Evolutionary conservation across 768 basidiomycete species (phyloP).

Genomic region (Tylopilus balloui): DNA sequence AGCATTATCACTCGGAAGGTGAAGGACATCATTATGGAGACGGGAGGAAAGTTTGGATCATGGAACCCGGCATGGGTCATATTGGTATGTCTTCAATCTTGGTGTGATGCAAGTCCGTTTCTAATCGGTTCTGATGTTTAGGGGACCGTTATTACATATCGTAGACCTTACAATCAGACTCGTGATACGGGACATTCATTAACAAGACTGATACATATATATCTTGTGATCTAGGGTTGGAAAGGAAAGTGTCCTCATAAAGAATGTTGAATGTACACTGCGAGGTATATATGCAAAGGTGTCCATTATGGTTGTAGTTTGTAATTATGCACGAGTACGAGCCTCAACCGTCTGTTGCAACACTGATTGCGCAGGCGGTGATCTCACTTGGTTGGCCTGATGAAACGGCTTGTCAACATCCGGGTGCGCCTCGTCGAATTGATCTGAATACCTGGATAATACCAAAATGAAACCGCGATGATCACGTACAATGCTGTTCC

Average conservation of each 20-base stretch:
- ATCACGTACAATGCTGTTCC: slow-evolving; percentile 61
- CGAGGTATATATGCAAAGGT: slow-evolving; percentile 1
- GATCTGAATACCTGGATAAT: slow-evolving; percentile 37
- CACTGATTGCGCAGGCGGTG: slow-evolving; percentile 9
- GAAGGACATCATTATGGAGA: slow-evolving; percentile 38
- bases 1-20: slow-evolving; percentile 48
- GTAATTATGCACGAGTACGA: neutral
- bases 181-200: slow-evolving; percentile 4
- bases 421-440: neutral
- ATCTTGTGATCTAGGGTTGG: slow-evolving; percentile 1
- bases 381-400: slow-evolving; percentile 25
- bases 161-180: slow-evolving; percentile 10
- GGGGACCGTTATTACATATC: slow-evolving; percentile 43
- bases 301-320: slow-evolving; percentile 5
- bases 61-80: slow-evolving; percentile 86
- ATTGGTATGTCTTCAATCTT: slow-evolving; percentile 50
- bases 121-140: slow-evolving; percentile 10
- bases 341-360: slow-evolving; percentile 2
- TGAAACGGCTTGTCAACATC: slow-evolving; percentile 2
- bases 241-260: slow-evolving; percentile 9
- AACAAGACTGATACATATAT: neutral
- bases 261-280: slow-evolving; percentile 18
- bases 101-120: neutral
- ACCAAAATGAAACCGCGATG: slow-evolving; percentile 68
- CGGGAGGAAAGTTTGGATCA: slow-evolving; percentile 70